phyloP scores from a whole-genome alignment of 345 rosid genomes.

The Salix suchowensis region DNA sequence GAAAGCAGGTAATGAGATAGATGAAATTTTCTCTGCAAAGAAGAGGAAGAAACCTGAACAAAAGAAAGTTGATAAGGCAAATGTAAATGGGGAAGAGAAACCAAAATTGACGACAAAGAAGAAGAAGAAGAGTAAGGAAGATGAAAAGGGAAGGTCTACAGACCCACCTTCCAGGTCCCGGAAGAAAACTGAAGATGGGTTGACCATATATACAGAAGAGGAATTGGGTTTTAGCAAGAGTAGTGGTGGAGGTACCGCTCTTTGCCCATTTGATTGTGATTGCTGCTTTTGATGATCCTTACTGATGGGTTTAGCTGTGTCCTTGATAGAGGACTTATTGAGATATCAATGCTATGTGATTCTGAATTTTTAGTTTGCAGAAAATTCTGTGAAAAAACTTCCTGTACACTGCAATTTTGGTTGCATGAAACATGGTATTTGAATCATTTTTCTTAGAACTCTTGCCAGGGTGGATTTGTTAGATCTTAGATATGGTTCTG shows the following conservation, averaged over 20 bases:
- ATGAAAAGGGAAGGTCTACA: constrained; percentile 4
- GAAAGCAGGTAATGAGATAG: constrained; percentile 35
- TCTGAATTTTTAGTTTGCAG: background rate
- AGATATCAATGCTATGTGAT: background rate
- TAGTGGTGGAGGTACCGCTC: constrained; percentile 55
- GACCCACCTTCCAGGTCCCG: constrained; percentile 25
- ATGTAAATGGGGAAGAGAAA: constrained; percentile 14
- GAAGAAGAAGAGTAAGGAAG: constrained; percentile 8
- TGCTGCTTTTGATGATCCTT: constrained; percentile 57
- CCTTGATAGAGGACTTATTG: background rate
- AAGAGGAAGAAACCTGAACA: constrained; percentile 35
- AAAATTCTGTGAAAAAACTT: background rate
- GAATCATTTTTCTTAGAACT: background rate
- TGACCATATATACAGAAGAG: constrained; percentile 52
- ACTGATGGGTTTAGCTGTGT: background rate
- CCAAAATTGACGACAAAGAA: constrained; percentile 8
- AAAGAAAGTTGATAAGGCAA: background rate
- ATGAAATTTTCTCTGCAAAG: constrained; percentile 41
- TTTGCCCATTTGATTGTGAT: constrained; percentile 84
- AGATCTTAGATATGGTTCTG: background rate
- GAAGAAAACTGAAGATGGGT: constrained; percentile 55
- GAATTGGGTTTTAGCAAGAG: constrained; percentile 58
- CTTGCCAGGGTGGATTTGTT: background rate
- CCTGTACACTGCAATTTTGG: background rate
- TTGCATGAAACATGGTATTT: background rate